A percentile compares a stretch with the other conserved stretches of the same genome.
phyloP scores from a whole-genome alignment of 2,329 filamentous ascomycete species.

The Drechslera avenae region DNA sequence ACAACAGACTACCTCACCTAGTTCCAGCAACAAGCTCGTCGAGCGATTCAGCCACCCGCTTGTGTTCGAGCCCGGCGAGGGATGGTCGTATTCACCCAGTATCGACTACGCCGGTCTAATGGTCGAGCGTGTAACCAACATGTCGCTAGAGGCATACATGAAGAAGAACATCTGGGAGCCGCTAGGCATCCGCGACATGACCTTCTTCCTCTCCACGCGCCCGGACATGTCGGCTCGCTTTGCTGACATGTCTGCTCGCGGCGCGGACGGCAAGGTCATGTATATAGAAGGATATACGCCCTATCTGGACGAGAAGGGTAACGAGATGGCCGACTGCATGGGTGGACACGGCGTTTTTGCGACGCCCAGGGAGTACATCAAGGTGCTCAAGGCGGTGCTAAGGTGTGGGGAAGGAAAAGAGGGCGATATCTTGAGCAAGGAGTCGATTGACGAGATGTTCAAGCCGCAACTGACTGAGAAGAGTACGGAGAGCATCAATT shows the following conservation, averaged over 20 bases:
- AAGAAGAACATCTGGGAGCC: conserved; percentile 57
- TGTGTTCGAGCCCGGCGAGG: conserved; percentile 52
- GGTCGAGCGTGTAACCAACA: conserved; percentile 51
- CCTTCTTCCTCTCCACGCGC: conserved; percentile 54
- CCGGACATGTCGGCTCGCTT: conserved; percentile 28
- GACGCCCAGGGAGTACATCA: conserved; percentile 33
- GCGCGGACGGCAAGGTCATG: conserved; percentile 20
- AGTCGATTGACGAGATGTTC: conserved; percentile 38
- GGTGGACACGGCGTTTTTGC: conserved; percentile 36
- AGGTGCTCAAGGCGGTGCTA: conserved; percentile 39
- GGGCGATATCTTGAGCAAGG: conserved; percentile 25
- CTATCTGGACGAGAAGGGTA: conserved; percentile 23
- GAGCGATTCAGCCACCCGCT: conserved; percentile 48
- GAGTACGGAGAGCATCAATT: conserved; percentile 27
- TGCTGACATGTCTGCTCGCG: conserved; percentile 39
- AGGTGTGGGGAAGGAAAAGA: conserved; percentile 27
- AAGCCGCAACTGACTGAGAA: conserved; percentile 34
- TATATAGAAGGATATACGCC: conserved; percentile 7
- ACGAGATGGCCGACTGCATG: conserved; percentile 28
- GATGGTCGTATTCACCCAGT: conserved; percentile 57
- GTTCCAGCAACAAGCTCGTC: conserved; percentile 53
- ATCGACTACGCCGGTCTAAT: conserved; percentile 57
- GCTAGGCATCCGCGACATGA: conserved; percentile 56
- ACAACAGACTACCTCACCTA: conserved; percentile 26
- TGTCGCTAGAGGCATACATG: conserved; percentile 65